Conservation (phyloP, 2,329 filamentous ascomycete species). For the Diatrype stigma region DNA sequence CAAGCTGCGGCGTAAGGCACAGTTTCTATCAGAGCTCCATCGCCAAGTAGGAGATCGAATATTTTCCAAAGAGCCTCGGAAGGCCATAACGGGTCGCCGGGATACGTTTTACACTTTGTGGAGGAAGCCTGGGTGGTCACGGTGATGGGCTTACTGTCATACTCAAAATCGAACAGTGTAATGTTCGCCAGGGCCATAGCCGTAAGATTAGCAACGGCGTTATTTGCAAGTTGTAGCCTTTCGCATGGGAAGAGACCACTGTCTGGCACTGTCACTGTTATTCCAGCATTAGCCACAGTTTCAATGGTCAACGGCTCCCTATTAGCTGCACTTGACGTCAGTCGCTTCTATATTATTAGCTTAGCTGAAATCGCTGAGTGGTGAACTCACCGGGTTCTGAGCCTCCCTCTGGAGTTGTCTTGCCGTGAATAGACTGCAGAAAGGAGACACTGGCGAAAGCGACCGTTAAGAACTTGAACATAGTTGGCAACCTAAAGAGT, state of each 20-base stretch:
- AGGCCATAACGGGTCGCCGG: slow-evolving; percentile 29
- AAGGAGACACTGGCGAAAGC: too few species aligned
- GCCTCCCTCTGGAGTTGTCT: too few species aligned
- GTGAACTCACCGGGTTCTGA: too few species aligned
- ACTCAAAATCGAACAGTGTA: slow-evolving; percentile 20
- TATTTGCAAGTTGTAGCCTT: slow-evolving; percentile 23
- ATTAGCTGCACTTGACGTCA: too few species aligned
- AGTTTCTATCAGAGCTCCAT: slow-evolving; percentile 26
- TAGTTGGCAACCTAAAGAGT: too few species aligned
- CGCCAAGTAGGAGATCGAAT: slow-evolving; percentile 32
- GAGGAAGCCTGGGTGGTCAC: slow-evolving; percentile 5
- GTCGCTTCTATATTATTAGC: too few species aligned
- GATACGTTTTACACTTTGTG: slow-evolving; percentile 30
- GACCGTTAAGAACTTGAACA: too few species aligned
- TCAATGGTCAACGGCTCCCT: too few species aligned
- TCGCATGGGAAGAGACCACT: slow-evolving; percentile 13
- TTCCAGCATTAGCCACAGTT: too few species aligned
- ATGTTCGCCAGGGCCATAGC: slow-evolving; percentile 14
- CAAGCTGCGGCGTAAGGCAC: slow-evolving; percentile 29
- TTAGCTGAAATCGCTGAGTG: too few species aligned
- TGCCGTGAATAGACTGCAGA: too few species aligned
- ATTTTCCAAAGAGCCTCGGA: slow-evolving; percentile 24
- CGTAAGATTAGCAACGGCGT: slow-evolving; percentile 19
- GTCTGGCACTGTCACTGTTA: too few species aligned
- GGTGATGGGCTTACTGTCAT: slow-evolving; percentile 11